Evolutionary conservation across 2,329 filamentous ascomycete genomes (phyloP), one percentile per base, ranked within the genome.

Genomic region (Neonectria faginata): DNA sequence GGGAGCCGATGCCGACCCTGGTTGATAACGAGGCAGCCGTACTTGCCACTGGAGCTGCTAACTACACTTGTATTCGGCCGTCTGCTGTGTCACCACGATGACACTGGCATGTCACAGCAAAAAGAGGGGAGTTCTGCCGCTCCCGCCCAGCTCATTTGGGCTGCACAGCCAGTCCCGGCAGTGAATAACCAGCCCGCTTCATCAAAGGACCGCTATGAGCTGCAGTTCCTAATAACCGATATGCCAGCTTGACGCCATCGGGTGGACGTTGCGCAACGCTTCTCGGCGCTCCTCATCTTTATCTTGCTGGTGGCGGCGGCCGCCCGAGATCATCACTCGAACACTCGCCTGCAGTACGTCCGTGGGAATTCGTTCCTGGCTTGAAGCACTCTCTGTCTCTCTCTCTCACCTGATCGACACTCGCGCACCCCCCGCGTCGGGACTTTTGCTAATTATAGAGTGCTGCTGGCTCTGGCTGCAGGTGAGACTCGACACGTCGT

Each of bases 391-490:
- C 25, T 39, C 29, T 29, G 5, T 29, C 29, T 53, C 29, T 39
- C 25, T 25, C 5, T 25, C 25, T 25, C 44, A 10, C 27, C 51
- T 53, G 53, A 57, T 62, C 39, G 33, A 45, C 39, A 57, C 56
- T 48, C 22, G 27, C 25, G 33, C 44, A 42, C 29, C 69, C 65
- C 65, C 67, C 59, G 67, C 63, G 64, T 64, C 58, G 42, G 42
- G 56, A 33, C 45, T 61, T 44, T 62, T 63, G 54, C 70, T 70
- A 72, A 72, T 64, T 69, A 71, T 70, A 72, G 62, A 59, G 48
- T 27, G n/a, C 53, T 29, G 27, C 18, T 36, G 18, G 20, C 36
- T 60, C 33, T 54, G 41, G 20, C 55, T 51, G 45, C 47, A 22
- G 52, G 41, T 22, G 31, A 53, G 47, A 68, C 53, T 58, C 63